Percentiles rank a stretch among this genome's conserved stretches.
These are phyloP conservation scores for Urtica urens DNA, from an alignment of 306 rosid species.

Conservation along the genomic window DNA sequence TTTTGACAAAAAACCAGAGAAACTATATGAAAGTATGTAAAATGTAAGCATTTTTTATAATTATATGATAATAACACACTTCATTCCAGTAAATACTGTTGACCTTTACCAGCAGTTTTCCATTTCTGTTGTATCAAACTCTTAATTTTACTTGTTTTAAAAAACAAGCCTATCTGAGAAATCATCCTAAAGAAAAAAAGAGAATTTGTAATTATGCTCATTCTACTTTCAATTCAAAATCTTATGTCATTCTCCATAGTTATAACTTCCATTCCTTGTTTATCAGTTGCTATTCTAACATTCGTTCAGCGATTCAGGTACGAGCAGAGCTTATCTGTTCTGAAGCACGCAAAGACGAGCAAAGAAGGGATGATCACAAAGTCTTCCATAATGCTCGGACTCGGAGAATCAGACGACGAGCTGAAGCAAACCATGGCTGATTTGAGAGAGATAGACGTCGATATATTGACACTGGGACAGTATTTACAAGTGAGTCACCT, in stretches of 20 bases:
- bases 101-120: too few species aligned
- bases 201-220: too few species aligned
- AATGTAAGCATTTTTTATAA: too few species aligned
- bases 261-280: not conserved
- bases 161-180: not conserved
- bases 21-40: too few species aligned
- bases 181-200: conserved; percentile 1
- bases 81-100: too few species aligned
- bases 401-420: conserved; percentile 88
- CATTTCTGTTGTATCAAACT: too few species aligned
- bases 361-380: conserved; percentile 88
- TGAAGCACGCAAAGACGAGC: conserved; percentile 64
- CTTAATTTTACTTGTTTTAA: too few species aligned
- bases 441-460: conserved; percentile 76
- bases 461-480: conserved; percentile 90
- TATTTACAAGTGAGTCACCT: conserved; percentile 69
- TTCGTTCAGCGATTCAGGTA: conserved; percentile 44
- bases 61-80: too few species aligned
- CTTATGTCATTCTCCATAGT: too few species aligned
- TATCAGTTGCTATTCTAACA: conserved; percentile 11
- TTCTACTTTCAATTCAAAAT: too few species aligned
- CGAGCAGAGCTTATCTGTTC: conserved; percentile 74
- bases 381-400: conserved; percentile 95
- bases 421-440: conserved; percentile 65
- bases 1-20: too few species aligned